Conservation (phyloP, 768 basidiomycete species). For the Porpolomopsis calyptriformis region DNA sequence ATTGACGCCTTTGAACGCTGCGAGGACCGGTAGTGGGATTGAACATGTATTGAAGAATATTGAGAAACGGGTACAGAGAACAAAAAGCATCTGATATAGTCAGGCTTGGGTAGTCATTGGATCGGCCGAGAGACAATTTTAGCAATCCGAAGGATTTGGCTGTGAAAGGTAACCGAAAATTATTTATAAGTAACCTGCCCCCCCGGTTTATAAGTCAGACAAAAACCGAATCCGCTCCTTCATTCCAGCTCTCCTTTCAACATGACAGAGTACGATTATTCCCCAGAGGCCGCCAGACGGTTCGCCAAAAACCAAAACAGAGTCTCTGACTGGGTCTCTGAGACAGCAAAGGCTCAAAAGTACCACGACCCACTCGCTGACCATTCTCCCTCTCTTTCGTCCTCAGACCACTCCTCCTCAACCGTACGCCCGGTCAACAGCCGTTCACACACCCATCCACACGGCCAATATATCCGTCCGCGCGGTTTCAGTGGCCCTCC, state of each 20-base stretch:
- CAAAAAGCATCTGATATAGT: too few species aligned
- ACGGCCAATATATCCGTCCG: neutral
- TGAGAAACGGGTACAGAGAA: too few species aligned
- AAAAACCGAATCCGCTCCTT: too few species aligned
- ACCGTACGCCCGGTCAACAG: neutral
- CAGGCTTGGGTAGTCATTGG: too few species aligned
- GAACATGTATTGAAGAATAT: too few species aligned
- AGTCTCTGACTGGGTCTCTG: slow-evolving; percentile 8
- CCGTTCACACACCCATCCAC: neutral
- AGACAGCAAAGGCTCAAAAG: neutral
- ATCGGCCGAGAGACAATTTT: too few species aligned
- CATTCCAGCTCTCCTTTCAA: neutral
- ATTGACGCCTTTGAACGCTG: too few species aligned
- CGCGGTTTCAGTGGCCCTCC: neutral
- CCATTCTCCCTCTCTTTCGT: neutral
- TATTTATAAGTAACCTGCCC: too few species aligned
- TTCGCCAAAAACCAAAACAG: slow-evolving; percentile 7
- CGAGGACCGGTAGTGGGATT: too few species aligned
- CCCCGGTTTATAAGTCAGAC: too few species aligned
- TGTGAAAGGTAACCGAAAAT: too few species aligned
- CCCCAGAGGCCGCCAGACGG: slow-evolving; percentile 10
- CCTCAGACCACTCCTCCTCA: neutral
- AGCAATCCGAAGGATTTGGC: too few species aligned
- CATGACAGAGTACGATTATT: slow-evolving; percentile 15
- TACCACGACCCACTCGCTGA: neutral